Evolutionary conservation across 345 rosid species (phyloP).

Genomic region (Luvunga scandens): DNA sequence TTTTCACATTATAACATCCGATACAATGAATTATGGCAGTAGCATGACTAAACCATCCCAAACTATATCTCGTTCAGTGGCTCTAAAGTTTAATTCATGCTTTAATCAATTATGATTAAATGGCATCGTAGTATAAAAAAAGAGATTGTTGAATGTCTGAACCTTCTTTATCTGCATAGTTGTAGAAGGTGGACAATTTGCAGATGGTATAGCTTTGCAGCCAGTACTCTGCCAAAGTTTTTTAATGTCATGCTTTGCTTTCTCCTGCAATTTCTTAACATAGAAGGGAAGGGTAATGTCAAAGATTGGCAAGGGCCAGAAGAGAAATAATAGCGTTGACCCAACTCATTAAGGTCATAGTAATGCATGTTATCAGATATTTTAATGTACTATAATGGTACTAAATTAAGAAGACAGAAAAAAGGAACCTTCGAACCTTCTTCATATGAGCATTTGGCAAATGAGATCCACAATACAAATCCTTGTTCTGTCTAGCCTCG

Average conservation of each 20-base stretch:
- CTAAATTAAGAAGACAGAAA: neutral
- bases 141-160: neutral
- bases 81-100: neutral
- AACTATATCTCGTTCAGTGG: neutral
- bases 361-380: neutral
- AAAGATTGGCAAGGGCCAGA: neutral
- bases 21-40: neutral
- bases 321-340: neutral
- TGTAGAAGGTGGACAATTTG: slow-evolving; percentile 15
- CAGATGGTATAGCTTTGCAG: slow-evolving; percentile 21
- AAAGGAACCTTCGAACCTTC: slow-evolving; percentile 22
- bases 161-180: slow-evolving; percentile 27
- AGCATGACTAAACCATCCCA: neutral
- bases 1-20: neutral
- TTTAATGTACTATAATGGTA: neutral
- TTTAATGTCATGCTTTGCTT: slow-evolving; percentile 19
- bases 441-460: slow-evolving; percentile 14
- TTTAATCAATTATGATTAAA: neutral
- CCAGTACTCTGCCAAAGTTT: slow-evolving; percentile 26
- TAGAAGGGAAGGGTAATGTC: neutral
- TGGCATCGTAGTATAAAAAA: neutral
- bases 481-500: slow-evolving; percentile 20
- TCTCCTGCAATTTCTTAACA: slow-evolving; percentile 25
- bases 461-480: slow-evolving; percentile 6
- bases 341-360: neutral